Conservation (phyloP, 148 eudicot genomes). For the Amaranthus cruentus region DNA sequence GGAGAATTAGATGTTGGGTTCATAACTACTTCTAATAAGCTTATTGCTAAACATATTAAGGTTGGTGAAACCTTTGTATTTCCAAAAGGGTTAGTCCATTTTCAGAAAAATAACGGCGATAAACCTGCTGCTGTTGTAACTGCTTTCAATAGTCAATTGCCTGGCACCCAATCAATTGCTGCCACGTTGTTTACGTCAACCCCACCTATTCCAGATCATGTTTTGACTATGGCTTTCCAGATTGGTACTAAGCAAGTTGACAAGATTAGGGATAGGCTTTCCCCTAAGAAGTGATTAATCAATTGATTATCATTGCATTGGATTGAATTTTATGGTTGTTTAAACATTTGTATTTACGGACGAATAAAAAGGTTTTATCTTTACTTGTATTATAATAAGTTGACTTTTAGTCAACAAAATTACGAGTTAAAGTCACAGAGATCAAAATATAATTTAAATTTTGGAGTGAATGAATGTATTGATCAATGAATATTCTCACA, state of each 20-base stretch:
- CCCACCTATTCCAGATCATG: conserved; percentile 33
- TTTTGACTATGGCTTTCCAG: conserved; percentile 33
- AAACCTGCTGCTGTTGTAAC: conserved; percentile 31
- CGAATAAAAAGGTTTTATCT: no score
- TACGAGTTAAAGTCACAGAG: no score
- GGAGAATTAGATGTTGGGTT: conserved; percentile 38
- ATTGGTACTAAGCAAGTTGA: conserved; percentile 30
- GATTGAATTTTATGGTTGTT: no score
- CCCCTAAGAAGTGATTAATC: conserved; percentile 18
- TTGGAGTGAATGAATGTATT: no score
- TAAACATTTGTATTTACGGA: no score
- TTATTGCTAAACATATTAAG: conserved; percentile 26
- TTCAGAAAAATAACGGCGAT: conserved; percentile 27
- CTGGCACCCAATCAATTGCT: conserved; percentile 35
- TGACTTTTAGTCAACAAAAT: no score
- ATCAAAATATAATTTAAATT: no score
- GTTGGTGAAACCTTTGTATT: conserved; percentile 33
- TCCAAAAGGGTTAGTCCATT: conserved; percentile 29
- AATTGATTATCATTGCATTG: no score
- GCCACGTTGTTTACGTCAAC: conserved; percentile 30
- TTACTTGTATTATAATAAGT: no score
- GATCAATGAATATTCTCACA: no score
- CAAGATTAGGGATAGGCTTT: conserved; percentile 27
- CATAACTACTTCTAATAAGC: conserved; percentile 30
- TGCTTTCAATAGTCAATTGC: conserved; percentile 34